Percentiles rank a stretch among this genome's conserved stretches.
These are phyloP conservation scores for Fusarium keratoplasticum DNA, from an alignment of 2,329 filamentous ascomycete genomes.

Conservation along the genomic window DNA sequence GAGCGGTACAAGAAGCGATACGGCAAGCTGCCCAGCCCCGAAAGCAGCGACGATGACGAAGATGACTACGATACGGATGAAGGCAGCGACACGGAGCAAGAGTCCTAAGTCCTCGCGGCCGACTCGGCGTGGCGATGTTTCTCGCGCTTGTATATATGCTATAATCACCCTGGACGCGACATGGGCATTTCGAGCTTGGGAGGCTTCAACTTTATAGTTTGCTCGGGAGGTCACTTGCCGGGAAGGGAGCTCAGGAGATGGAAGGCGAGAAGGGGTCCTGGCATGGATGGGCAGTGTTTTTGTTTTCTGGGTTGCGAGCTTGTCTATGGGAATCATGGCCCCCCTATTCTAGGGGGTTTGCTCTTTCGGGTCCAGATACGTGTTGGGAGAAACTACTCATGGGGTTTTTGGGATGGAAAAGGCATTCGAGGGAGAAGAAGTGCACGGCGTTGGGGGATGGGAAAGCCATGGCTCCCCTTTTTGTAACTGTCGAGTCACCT, in stretches of 20 bases:
- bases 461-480: slow-evolving; percentile 29
- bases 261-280: neutral
- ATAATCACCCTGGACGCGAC: slow-evolving; percentile 31
- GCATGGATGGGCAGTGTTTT: slow-evolving; percentile 19
- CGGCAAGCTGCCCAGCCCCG: slow-evolving; percentile 54
- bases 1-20: slow-evolving; percentile 68
- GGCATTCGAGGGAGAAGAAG: slow-evolving; percentile 27
- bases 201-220: slow-evolving; percentile 28
- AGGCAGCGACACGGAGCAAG: slow-evolving; percentile 47
- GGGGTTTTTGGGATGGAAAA: slow-evolving; percentile 31
- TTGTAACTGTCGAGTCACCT: slow-evolving; percentile 10
- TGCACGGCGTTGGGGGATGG: slow-evolving; percentile 42
- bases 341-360: slow-evolving; percentile 9
- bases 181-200: slow-evolving; percentile 22
- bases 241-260: neutral
- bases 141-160: slow-evolving; percentile 36
- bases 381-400: slow-evolving; percentile 7
- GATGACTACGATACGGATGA: slow-evolving; percentile 42
- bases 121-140: neutral
- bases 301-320: slow-evolving; percentile 5
- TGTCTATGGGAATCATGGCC: neutral
- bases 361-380: slow-evolving; percentile 20
- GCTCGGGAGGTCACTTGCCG: neutral
- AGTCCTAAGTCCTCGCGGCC: slow-evolving; percentile 24
- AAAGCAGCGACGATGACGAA: slow-evolving; percentile 45